phyloP scores from a whole-genome alignment of 495 filamentous ascomycete genomes.

The Penicillium malachiteum region DNA sequence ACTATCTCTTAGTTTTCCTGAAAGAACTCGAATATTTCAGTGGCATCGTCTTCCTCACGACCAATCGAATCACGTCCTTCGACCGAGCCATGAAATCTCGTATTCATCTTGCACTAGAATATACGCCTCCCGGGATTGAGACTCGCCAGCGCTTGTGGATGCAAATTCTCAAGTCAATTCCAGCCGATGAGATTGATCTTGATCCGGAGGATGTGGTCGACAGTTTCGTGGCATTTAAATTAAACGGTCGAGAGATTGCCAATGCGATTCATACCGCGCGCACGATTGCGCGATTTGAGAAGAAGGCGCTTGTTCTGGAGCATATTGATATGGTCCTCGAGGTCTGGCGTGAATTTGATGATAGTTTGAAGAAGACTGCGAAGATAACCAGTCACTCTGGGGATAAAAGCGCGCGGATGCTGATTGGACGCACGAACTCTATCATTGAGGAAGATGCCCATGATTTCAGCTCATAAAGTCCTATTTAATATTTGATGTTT shows the following conservation, averaged over 20 bases:
- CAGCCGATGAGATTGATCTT: background rate
- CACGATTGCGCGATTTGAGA: background rate
- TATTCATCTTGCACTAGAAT: slow-evolving; percentile 8
- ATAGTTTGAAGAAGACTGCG: background rate
- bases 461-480: no score
- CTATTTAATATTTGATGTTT: no score
- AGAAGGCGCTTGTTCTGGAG: background rate
- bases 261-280: background rate
- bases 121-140: slow-evolving; percentile 2
- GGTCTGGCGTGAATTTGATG: background rate
- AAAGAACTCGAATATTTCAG: slow-evolving; percentile 1
- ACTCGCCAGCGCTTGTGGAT: slow-evolving; percentile 4
- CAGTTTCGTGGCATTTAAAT: background rate
- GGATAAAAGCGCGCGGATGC: background rate
- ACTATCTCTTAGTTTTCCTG: background rate
- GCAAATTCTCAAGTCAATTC: background rate
- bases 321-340: background rate
- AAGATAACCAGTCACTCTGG: background rate
- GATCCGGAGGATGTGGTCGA: background rate
- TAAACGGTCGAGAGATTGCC: slow-evolving; percentile 1
- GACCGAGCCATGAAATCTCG: slow-evolving; percentile 7
- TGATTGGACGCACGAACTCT: background rate
- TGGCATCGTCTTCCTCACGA: slow-evolving; percentile 5
- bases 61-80: slow-evolving; percentile 7
- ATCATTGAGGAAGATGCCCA: no score